These are phyloP conservation scores for Leishmania aethiopica DNA, from an alignment of 208 protist species.

Conservation along the genomic window DNA sequence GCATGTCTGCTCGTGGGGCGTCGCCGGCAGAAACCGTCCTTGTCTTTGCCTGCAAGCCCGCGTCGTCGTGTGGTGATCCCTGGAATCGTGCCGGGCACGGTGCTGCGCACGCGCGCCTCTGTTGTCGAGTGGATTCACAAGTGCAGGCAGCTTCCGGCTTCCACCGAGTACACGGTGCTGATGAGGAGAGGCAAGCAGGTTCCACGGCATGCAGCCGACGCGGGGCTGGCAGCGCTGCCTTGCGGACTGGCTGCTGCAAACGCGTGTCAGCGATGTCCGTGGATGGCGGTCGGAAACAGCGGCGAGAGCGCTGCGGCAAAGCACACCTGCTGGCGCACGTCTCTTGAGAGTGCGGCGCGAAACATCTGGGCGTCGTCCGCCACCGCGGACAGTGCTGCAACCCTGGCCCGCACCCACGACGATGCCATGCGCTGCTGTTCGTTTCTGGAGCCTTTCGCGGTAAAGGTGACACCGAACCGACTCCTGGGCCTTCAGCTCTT, in stretches of 20 bases:
- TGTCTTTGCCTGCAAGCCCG: neutral
- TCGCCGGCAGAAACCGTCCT: neutral
- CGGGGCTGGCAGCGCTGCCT: slow-evolving; percentile 25
- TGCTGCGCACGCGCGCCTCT: slow-evolving; percentile 28
- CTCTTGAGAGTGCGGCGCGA: slow-evolving; percentile 20
- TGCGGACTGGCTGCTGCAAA: slow-evolving; percentile 34
- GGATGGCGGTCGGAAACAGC: slow-evolving; percentile 51
- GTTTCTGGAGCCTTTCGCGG: slow-evolving; percentile 51
- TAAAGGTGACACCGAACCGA: slow-evolving; percentile 34
- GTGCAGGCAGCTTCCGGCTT: slow-evolving; percentile 16
- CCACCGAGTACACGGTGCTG: slow-evolving; percentile 25
- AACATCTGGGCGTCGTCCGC: neutral
- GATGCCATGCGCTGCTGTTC: slow-evolving; percentile 13
- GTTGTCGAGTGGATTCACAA: slow-evolving; percentile 33
- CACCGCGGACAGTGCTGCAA: neutral
- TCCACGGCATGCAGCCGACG: neutral
- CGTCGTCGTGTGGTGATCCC: slow-evolving; percentile 25
- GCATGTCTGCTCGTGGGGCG: slow-evolving; percentile 22
- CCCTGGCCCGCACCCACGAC: neutral
- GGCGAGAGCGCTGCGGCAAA: slow-evolving; percentile 13
- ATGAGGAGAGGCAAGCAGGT: slow-evolving; percentile 15
- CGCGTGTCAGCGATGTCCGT: slow-evolving; percentile 68
- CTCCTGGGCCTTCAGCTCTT: slow-evolving; percentile 60
- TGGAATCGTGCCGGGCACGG: slow-evolving; percentile 32
- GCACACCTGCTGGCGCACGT: slow-evolving; percentile 43